Evolutionary conservation across 2,329 filamentous ascomycete species (phyloP).

Genomic region (Ophiocordyceps camponoti-leonardi): DNA sequence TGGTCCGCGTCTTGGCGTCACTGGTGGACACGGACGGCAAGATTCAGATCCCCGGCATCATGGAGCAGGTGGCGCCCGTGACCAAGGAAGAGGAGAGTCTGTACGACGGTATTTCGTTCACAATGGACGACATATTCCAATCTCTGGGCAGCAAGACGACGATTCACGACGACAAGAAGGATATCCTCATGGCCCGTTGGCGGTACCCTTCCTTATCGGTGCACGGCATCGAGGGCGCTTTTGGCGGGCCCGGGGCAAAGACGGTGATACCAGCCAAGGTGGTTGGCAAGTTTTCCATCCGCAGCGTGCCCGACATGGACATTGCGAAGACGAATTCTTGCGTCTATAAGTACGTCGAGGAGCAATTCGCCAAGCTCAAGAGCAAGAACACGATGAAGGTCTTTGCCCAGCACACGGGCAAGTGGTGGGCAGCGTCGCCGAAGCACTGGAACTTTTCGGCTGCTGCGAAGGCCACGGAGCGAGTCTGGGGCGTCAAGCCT

Average conservation of each 20-base stretch:
- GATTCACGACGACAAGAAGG: slow-evolving; percentile 77
- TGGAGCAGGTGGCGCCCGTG: slow-evolving; percentile 80
- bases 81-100: slow-evolving; percentile 72
- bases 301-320: slow-evolving; percentile 95
- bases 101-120: slow-evolving; percentile 85
- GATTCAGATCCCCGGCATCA: slow-evolving; percentile 86
- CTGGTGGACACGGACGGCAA: slow-evolving; percentile 83
- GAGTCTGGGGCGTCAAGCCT: slow-evolving; percentile 83
- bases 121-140: slow-evolving; percentile 89
- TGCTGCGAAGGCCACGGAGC: slow-evolving; percentile 86
- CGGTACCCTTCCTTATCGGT: slow-evolving; percentile 84
- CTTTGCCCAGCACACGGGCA: slow-evolving; percentile 72
- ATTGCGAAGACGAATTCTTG: slow-evolving; percentile 72
- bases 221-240: slow-evolving; percentile 90
- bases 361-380: slow-evolving; percentile 68
- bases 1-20: slow-evolving; percentile 64
- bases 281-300: slow-evolving; percentile 94
- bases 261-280: slow-evolving; percentile 98
- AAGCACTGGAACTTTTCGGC: slow-evolving; percentile 99
- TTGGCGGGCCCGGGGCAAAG: slow-evolving; percentile 85
- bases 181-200: slow-evolving; percentile 91
- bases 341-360: slow-evolving; percentile 70
- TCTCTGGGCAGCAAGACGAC: slow-evolving; percentile 78
- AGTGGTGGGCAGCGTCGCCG: slow-evolving; percentile 97
- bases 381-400: slow-evolving; percentile 87